phyloP scores from a whole-genome alignment of 2,329 filamentous ascomycete species.

The Epichloe brachyelytri region DNA sequence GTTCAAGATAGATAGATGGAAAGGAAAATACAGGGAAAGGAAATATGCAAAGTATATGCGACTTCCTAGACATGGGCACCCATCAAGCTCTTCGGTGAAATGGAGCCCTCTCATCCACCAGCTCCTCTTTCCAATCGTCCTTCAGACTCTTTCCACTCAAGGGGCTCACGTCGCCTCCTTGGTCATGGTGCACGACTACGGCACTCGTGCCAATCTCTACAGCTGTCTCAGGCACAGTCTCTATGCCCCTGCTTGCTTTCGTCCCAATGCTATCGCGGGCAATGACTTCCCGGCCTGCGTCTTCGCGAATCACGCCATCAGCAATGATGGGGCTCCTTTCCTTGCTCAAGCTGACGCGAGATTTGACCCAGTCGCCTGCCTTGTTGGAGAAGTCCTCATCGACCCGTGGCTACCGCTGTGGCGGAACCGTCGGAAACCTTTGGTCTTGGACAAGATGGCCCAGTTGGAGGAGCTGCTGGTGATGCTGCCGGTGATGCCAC shows the following conservation, averaged over 20 bases:
- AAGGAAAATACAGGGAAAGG: no score
- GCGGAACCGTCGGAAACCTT: conserved; percentile 5
- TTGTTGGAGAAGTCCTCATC: conserved; percentile 14
- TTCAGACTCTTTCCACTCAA: not conserved
- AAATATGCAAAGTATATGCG: not conserved
- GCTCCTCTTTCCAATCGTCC: not conserved
- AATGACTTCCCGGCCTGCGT: not conserved
- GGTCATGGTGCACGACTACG: not conserved
- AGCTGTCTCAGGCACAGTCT: conserved; percentile 3
- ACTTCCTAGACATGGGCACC: not conserved
- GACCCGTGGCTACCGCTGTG: conserved; percentile 7
- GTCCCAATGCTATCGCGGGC: not conserved
- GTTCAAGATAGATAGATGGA: not conserved
- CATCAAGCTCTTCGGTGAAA: conserved; percentile 1
- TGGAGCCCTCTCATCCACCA: not conserved
- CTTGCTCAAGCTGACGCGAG: conserved; percentile 10
- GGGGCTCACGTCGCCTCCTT: conserved; percentile 1
- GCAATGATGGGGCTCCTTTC: conserved; percentile 5
- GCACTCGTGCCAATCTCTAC: conserved; percentile 5
- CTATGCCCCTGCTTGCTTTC: conserved; percentile 1
- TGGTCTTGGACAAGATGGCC: conserved; percentile 5
- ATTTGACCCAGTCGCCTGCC: conserved; percentile 16
- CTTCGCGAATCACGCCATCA: not conserved
- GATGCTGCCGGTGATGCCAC: not conserved
- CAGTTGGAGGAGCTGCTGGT: not conserved